Evolutionary conservation across 2,329 filamentous ascomycete species (phyloP).

Genomic region (Dactylonectria macrodidyma): DNA sequence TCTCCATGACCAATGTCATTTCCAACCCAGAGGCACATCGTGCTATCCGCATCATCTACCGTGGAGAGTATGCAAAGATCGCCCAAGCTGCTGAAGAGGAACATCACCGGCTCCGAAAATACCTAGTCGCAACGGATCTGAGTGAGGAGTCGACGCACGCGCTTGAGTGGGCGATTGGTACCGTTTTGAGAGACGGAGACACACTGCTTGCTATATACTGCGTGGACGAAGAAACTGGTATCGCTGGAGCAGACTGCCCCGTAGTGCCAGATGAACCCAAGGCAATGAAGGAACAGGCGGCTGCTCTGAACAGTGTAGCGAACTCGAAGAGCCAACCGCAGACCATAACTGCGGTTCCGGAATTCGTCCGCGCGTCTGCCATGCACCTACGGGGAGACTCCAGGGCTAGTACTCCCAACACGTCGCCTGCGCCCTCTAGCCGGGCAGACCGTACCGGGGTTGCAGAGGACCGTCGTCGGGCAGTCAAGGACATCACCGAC

Average conservation of each 20-base stretch:
- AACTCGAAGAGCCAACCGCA: conserved; percentile 54
- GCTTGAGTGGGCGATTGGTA: conserved; percentile 97
- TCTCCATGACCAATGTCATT: conserved; percentile 85
- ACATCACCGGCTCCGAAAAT: conserved; percentile 85
- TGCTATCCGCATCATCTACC: conserved; percentile 89
- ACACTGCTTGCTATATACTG: conserved; percentile 95
- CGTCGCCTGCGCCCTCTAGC: conserved; percentile 65
- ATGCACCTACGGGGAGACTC: conserved; percentile 50
- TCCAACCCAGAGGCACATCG: conserved; percentile 83
- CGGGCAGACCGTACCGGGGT: conserved; percentile 69
- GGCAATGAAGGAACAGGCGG: conserved; percentile 82
- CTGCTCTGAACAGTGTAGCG: conserved; percentile 77
- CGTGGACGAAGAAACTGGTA: conserved; percentile 86
- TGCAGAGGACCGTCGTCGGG: conserved; percentile 85
- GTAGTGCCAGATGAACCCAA: conserved; percentile 80
- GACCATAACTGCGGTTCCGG: conserved; percentile 52
- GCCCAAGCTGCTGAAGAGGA: conserved; percentile 85
- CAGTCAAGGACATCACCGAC: conserved; percentile 87
- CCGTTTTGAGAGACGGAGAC: conserved; percentile 93
- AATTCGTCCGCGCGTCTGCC: conserved; percentile 51
- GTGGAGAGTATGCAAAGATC: conserved; percentile 86
- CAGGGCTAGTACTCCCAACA: conserved; percentile 53
- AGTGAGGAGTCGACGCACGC: conserved; percentile 96
- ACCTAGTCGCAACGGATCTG: conserved; percentile 94
- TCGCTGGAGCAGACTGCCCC: conserved; percentile 63